Conservation (phyloP, 164 flowering plant species). For the Vitis vinifera region ASM3070453v1 NC_081811.1:25621001-25621500, state of each 20-base stretch:
- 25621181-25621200: conserved; percentile 75
- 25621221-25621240: conserved; percentile 53
- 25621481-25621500: not conserved
- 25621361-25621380: not conserved
- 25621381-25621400: not conserved
- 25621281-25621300: not conserved
- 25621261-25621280: not conserved
- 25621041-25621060: not conserved
- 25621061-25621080: not conserved
- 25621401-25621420: not conserved
- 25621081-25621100: conserved; percentile 11
- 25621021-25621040: not conserved
- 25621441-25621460: not conserved
- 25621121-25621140: conserved; percentile 71
- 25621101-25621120: conserved; percentile 93
- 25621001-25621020: conserved; percentile 62
- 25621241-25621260: conserved; percentile 18
- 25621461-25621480: not conserved
- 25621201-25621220: conserved; percentile 75
- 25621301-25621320: not conserved
- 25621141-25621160: conserved; percentile 52
- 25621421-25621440: not conserved
- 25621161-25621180: conserved; percentile 85
- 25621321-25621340: not conserved
- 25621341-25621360: not conserved